Base-by-base conservation (phyloP, 306 rosid species). In the Cercis canadensis region DNA sequence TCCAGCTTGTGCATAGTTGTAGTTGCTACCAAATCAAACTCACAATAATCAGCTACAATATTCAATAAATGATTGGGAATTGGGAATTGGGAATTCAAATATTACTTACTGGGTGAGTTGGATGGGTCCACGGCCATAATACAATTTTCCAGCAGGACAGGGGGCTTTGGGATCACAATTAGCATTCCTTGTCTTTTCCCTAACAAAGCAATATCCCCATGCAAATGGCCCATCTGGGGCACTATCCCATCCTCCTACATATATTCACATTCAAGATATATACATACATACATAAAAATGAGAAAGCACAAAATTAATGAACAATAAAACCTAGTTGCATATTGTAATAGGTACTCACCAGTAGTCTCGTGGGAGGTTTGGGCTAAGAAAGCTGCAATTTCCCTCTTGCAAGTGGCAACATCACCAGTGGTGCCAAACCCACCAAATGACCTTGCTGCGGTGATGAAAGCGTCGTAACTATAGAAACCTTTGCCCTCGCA, bases 311-410 rank as follows among this genome's bases (percentile, higher is more conserved):
- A 3, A 37, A 37, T 37, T 5, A 5, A 37, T 37, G 43, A 37
- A 0, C 8, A 8, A 37, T 37, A 5, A 5, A 37, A 37, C 0
- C 10, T 37, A 37, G 10, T 6, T 37, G 8, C 10, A 37, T 5
- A 6, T 8, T 8, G 10, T 37, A 8, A 37, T 37, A 37, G 10
- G 43, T 7, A 47, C 12, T 47, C 3, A 47, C 70, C 82, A 0
- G 87, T 82, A 8, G 87, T 87, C 59, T 87, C 89, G 62, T 87
- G 92, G 5, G 92, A 87, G 1, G 89, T 87, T 80, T 87, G 89
- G 16, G 52, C 89, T 0, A 87, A 82, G 86, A 84, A 87, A 62
- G 92, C 89, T 4, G 89, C 89, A 2, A 87, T 63, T 51, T 87
- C 89, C 17, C 86, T 80, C 5, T 84, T 87, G 1, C 75, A 68